phyloP scores from a whole-genome alignment of 805 yeast genomes.

The Wickerhamiella australiensis region DNA sequence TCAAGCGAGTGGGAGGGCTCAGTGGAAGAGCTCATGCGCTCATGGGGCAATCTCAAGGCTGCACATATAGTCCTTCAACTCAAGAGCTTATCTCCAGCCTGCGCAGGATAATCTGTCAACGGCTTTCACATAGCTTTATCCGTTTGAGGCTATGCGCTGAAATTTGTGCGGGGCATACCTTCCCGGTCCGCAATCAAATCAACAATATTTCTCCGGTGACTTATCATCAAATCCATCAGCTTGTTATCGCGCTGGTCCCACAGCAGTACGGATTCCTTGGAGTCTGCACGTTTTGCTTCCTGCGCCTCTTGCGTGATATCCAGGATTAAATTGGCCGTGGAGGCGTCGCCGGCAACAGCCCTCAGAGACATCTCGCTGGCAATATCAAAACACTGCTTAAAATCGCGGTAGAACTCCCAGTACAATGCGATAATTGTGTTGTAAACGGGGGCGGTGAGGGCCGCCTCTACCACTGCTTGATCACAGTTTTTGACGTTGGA shows the following conservation, averaged over 20 bases:
- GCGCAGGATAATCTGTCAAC: too few relatives aligned
- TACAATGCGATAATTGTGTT: conserved; percentile 29
- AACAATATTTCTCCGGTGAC: conserved; percentile 17
- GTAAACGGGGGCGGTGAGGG: conserved; percentile 33
- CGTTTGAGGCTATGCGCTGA: too few relatives aligned
- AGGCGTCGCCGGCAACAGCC: conserved; percentile 31
- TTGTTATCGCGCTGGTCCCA: conserved; percentile 25
- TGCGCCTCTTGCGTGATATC: conserved; percentile 22
- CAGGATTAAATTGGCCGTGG: conserved; percentile 27
- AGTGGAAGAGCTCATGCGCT: too few relatives aligned
- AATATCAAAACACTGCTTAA: conserved; percentile 27
- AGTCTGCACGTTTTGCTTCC: conserved; percentile 21
- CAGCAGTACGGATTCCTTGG: conserved; percentile 20
- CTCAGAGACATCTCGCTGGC: conserved; percentile 34
- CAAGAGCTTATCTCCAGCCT: too few relatives aligned
- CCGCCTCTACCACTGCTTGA: conserved; percentile 28
- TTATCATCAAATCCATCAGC: conserved; percentile 21
- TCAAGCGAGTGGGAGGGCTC: too few relatives aligned
- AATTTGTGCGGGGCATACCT: neutral
- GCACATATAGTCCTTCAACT: too few relatives aligned
- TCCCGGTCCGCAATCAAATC: conserved; percentile 3
- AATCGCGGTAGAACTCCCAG: conserved; percentile 33
- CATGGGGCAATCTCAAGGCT: too few relatives aligned
- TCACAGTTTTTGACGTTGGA: conserved; percentile 28
- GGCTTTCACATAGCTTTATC: too few relatives aligned